phyloP scores from a whole-genome alignment of 2,329 filamentous ascomycete species.

The Colletotrichum nymphaeae region DNA sequence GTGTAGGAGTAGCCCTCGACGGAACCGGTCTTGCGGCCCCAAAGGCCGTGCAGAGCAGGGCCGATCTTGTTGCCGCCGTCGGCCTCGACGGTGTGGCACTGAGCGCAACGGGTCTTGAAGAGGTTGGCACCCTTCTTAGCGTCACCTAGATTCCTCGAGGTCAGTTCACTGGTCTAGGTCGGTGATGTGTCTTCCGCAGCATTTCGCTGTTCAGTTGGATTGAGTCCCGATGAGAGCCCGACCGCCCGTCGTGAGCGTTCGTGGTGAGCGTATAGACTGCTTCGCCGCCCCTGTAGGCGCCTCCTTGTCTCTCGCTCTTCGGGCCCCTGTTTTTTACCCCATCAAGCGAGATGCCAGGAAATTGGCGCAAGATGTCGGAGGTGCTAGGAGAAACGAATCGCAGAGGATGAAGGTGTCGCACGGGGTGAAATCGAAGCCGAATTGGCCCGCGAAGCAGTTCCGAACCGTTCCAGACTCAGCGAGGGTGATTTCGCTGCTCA shows the following conservation, averaged over 20 bases:
- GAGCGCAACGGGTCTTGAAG: constrained; percentile 98
- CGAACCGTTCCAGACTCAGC: not conserved
- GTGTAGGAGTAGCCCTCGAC: constrained; percentile 97
- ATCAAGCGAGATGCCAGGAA: constrained; percentile 38
- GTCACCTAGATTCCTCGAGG: constrained; percentile 72
- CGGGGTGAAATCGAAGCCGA: not conserved
- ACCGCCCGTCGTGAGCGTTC: not conserved
- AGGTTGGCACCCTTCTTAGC: constrained; percentile 96
- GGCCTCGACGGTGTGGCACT: constrained; percentile 96
- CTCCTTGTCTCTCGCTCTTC: constrained; percentile 8
- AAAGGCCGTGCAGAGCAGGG: constrained; percentile 96
- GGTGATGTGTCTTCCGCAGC: not conserved
- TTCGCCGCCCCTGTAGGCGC: not conserved
- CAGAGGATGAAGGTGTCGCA: not conserved
- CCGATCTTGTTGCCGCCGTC: constrained; percentile 98
- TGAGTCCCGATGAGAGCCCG: not conserved
- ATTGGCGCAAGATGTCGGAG: constrained; percentile 46
- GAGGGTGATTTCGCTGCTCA: constrained; percentile 7
- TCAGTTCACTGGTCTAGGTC: constrained; percentile 10
- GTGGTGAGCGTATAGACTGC: not conserved
- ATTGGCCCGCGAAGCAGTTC: not conserved
- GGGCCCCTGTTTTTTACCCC: constrained; percentile 2
- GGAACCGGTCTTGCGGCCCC: constrained; percentile 93
- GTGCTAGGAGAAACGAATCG: not conserved
- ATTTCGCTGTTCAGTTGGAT: constrained; percentile 9